These are phyloP conservation scores for Thelephora aurantiotincta DNA, from an alignment of 768 basidiomycete species.

Conservation along the genomic window DNA sequence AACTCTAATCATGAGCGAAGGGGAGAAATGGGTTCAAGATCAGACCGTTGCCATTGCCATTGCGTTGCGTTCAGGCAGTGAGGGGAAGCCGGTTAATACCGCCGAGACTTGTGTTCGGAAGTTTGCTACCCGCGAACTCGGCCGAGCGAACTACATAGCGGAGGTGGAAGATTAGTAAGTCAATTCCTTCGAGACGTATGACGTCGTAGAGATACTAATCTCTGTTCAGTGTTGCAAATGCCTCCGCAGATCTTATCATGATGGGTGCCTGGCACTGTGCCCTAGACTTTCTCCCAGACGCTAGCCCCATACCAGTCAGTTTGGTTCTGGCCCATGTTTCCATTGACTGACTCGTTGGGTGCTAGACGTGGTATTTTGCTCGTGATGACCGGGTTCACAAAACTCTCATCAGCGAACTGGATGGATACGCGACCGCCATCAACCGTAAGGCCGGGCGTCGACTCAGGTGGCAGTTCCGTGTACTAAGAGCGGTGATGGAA, in stretches of 20 bases:
- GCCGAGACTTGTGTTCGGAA: conserved; percentile 68
- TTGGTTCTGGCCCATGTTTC: conserved; percentile 1
- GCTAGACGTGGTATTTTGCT: conserved; percentile 82
- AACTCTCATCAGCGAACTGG: conserved; percentile 37
- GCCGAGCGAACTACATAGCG: conserved; percentile 64
- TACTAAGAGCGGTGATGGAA: conserved; percentile 49
- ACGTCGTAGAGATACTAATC: not conserved
- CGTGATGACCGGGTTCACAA: conserved; percentile 80
- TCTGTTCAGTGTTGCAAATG: conserved; percentile 63
- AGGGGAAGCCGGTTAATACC: conserved; percentile 59
- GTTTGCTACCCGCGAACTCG: conserved; percentile 80
- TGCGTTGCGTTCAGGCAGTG: conserved; percentile 52
- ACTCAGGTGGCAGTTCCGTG: conserved; percentile 57
- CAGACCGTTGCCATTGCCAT: conserved; percentile 55
- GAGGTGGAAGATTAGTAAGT: conserved; percentile 83
- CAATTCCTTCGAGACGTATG: not conserved
- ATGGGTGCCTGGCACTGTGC: conserved; percentile 70
- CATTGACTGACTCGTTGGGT: conserved; percentile 1
- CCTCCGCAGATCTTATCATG: conserved; percentile 71
- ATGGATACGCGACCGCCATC: conserved; percentile 25
- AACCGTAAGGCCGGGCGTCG: conserved; percentile 34
- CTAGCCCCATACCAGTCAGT: conserved; percentile 60
- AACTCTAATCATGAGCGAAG: conserved; percentile 93
- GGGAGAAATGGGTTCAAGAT: conserved; percentile 75
- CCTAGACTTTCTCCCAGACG: conserved; percentile 35